phyloP scores from a whole-genome alignment of 2,329 filamentous ascomycete species.

The Xylariaceae sp. region DNA sequence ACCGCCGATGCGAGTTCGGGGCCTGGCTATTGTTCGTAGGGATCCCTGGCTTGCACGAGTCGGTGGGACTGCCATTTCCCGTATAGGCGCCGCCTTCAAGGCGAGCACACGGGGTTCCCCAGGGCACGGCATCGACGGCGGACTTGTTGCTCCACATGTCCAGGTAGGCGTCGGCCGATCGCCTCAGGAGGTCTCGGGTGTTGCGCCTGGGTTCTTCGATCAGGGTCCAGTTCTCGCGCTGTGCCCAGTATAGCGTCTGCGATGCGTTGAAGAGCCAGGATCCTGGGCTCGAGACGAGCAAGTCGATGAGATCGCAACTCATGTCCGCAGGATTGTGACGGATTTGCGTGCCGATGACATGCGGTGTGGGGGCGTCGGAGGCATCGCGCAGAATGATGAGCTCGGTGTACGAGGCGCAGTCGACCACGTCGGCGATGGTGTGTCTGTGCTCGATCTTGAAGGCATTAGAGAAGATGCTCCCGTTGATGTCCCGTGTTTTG shows the following conservation, averaged over 20 bases:
- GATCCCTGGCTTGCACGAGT: conserved; percentile 24
- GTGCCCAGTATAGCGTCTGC: conserved; percentile 29
- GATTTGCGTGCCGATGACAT: conserved; percentile 33
- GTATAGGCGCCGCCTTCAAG: conserved; percentile 26
- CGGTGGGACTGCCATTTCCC: conserved; percentile 18
- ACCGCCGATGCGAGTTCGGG: conserved; percentile 25
- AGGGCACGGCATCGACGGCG: conserved; percentile 27
- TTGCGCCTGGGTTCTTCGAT: conserved; percentile 26
- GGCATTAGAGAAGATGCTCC: conserved; percentile 20
- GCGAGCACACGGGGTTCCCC: conserved; percentile 31
- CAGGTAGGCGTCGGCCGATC: conserved; percentile 32
- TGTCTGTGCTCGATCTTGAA: conserved; percentile 24
- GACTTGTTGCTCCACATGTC: conserved; percentile 31
- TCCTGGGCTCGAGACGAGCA: conserved; percentile 27
- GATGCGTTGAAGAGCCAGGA: conserved; percentile 34
- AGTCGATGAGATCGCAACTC: conserved; percentile 27
- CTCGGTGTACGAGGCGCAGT: conserved; percentile 26
- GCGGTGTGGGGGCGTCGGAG: conserved; percentile 12
- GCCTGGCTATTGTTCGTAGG: conserved; percentile 23
- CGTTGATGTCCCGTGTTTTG: conserved; percentile 21
- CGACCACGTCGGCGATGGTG: conserved; percentile 27
- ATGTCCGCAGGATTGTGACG: conserved; percentile 22
- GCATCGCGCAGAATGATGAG: conserved; percentile 21
- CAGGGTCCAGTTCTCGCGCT: conserved; percentile 25
- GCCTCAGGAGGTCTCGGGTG: conserved; percentile 22